Base-by-base conservation (phyloP, 192 early-diverging fungal genomes). In the Backusella morwellensis region DNA sequence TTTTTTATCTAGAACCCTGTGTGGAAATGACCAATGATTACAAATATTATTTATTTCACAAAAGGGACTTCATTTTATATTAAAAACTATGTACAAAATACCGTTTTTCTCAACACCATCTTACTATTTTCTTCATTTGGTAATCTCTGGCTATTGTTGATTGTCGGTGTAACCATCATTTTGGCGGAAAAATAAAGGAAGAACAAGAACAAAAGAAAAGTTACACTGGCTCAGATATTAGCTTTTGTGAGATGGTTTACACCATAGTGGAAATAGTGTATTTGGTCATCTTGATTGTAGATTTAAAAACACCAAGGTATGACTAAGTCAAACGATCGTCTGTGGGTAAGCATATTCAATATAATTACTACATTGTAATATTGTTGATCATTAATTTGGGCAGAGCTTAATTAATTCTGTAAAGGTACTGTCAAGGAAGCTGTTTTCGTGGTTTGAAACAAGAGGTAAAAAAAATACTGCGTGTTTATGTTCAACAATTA, bases 91-190 rank as follows among this genome's bases (percentile, higher is more conserved):
- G 32, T 11, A 21, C 54, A 21, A n/a, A 56, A 40, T 40, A 11
- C 11, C 54, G 32, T 63, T 63, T 63, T n/a, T 63, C 17, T 17
- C 47, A 50, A 59, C 7, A 29, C 23, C 56, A 59, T 59, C 21
- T 59, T 59, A 59, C 56, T 59, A 59, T 26, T 59, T 59, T 59
- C 56, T 63, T 29, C 12, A 63, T 63, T 63, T 63, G 21, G 56
- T 63, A 63, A 29, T 63, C 56, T 63, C 56, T 63, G 56, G 1
- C 23, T 29, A 63, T 63, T 29, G 7, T 3, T 56, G 9, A 3
- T 56, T 12, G 8, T 4, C 2, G 4, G 21, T 63, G 56, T 63
- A 14, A 29, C 56, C 56, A 23, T 5, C 0, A 0, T 29, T 63
- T 63, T 63, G 56, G 29, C 26, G 56, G 56, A 63, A 59, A 50